Evolutionary conservation across 75 land plant genomes (phyloP).

Genomic region (Pinus tabuliformis): DNA sequence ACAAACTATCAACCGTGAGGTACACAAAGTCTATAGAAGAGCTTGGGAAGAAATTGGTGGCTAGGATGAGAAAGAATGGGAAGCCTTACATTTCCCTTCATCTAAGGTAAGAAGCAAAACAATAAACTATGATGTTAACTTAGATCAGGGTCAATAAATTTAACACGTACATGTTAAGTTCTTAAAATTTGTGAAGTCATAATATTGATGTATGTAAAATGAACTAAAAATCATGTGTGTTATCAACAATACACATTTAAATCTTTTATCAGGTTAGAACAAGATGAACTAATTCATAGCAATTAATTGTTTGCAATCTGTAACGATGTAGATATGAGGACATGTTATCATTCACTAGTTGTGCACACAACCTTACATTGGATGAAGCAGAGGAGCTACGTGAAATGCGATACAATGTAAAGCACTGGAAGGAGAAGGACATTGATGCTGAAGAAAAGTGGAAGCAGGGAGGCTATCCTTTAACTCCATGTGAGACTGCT

Average conservation of each 20-base stretch:
- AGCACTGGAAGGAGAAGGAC: conserved; percentile 96
- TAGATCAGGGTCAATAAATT: too few relatives aligned
- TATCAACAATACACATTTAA: background rate
- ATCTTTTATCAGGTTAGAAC: background rate
- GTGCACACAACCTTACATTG: conserved; percentile 68
- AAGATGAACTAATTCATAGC: background rate
- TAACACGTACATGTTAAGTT: background rate
- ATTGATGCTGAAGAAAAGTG: conserved; percentile 62
- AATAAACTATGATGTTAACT: background rate
- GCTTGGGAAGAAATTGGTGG: conserved; percentile 48
- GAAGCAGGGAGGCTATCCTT: conserved; percentile 74
- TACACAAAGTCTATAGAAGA: conserved; percentile 45
- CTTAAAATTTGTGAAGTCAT: conserved; percentile 7
- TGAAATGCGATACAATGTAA: conserved; percentile 53
- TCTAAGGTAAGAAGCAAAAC: conserved; percentile 52
- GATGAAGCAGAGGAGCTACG: conserved; percentile 75
- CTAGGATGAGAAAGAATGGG: conserved; percentile 37
- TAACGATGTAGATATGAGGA: conserved; percentile 78
- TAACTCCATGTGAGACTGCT: conserved; percentile 85
- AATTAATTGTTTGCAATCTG: background rate
- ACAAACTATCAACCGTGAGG: conserved; percentile 56
- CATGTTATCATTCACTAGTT: conserved; percentile 97
- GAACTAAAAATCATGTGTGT: too few relatives aligned
- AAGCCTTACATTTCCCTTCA: conserved; percentile 72
- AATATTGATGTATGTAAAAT: background rate